phyloP scores from a whole-genome alignment of 2,329 filamentous ascomycete species.

The Hymenoscyphus scutula region DNA sequence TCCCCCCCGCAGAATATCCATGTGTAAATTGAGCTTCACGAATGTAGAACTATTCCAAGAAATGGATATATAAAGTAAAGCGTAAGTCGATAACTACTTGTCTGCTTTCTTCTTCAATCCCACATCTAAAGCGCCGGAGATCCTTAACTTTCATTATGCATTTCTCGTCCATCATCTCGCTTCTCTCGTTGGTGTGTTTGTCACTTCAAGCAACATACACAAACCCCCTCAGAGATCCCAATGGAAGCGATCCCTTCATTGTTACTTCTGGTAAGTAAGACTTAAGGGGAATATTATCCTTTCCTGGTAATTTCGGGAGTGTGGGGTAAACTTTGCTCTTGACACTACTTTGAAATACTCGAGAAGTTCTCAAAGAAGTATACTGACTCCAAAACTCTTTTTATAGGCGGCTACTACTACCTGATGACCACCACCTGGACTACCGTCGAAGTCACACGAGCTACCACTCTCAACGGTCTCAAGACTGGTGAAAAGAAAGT shows the following conservation, averaged over 20 bases:
- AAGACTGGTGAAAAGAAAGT: slow-evolving; percentile 50
- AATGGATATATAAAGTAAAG: not conserved
- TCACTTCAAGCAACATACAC: slow-evolving; percentile 40
- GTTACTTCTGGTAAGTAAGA: not conserved
- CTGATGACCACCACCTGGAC: slow-evolving; percentile 41
- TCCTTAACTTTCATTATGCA: not conserved
- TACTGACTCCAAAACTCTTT: too few species aligned
- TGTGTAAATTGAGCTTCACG: too few species aligned
- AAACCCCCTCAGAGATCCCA: slow-evolving; percentile 50
- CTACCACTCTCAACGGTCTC: slow-evolving; percentile 53
- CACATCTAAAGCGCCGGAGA: not conserved
- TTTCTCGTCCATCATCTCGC: not conserved
- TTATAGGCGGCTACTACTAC: not conserved
- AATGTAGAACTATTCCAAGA: not conserved
- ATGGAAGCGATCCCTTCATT: slow-evolving; percentile 46
- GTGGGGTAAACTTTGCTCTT: too few species aligned
- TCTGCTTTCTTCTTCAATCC: not conserved
- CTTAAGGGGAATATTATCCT: too few species aligned
- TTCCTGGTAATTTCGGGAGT: too few species aligned
- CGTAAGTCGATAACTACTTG: not conserved
- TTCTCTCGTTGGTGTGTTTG: not conserved
- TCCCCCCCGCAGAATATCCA: too few species aligned
- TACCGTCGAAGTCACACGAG: slow-evolving; percentile 52
- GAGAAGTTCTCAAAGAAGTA: too few species aligned
- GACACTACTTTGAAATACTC: too few species aligned